Percentiles rank a stretch among this genome's conserved stretches.
These are phyloP conservation scores for Microbotryomycetes sp. DNA, from an alignment of 1,284 basidiomycete species.

Conservation along the genomic window DNA sequence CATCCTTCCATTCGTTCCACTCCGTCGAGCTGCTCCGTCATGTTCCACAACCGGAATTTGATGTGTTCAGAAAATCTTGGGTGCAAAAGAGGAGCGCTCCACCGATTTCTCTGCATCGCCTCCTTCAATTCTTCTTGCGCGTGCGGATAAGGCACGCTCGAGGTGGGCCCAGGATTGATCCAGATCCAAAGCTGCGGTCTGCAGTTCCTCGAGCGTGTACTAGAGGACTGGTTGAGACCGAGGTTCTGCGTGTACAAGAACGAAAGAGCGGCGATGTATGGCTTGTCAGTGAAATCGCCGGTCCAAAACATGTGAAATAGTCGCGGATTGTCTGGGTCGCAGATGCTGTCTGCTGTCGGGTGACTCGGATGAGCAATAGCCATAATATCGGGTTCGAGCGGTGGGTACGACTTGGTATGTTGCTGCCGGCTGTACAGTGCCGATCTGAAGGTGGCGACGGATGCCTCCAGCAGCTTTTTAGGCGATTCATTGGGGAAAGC, in stretches of 20 bases:
- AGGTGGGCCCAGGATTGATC: slow-evolving; percentile 64
- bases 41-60: slow-evolving; percentile 81
- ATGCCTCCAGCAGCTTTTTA: neutral
- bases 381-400: neutral
- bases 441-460: neutral
- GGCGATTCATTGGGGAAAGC: neutral
- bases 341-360: slow-evolving; percentile 43
- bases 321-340: slow-evolving; percentile 60
- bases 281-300: slow-evolving; percentile 71
- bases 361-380: slow-evolving; percentile 6
- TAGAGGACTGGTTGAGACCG: slow-evolving; percentile 45
- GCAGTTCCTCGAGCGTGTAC: slow-evolving; percentile 46
- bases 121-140: slow-evolving; percentile 59
- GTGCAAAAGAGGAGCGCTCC: slow-evolving; percentile 75
- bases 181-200: slow-evolving; percentile 74
- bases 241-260: slow-evolving; percentile 74
- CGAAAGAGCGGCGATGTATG: slow-evolving; percentile 65
- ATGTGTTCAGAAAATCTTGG: slow-evolving; percentile 67
- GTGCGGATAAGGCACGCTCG: slow-evolving; percentile 60
- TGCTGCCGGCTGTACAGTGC: neutral
- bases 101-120: slow-evolving; percentile 64
- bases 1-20: slow-evolving; percentile 70
- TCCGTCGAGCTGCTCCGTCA: slow-evolving; percentile 73
- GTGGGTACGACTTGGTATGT: neutral
- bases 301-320: slow-evolving; percentile 81